phyloP scores from a whole-genome alignment of 306 rosid species.

The Rubus idaeus region DNA sequence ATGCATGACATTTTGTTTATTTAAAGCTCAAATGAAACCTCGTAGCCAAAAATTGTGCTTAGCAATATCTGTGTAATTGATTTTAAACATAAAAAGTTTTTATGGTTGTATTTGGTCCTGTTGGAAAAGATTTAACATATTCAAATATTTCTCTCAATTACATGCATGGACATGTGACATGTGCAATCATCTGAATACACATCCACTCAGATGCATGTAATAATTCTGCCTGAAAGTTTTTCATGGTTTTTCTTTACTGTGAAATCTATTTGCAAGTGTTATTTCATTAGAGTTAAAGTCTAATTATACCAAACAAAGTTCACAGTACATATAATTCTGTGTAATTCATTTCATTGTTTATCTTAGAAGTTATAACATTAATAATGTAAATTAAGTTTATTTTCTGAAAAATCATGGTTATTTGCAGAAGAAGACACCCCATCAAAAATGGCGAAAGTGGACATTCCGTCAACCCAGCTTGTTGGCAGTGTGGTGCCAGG shows the following conservation, averaged over 20 bases:
- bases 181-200: not conserved
- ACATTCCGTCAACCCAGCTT: constrained; percentile 57
- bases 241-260: not conserved
- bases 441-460: constrained; percentile 77
- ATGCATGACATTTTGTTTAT: not conserved
- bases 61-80: not conserved
- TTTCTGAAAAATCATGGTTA: constrained; percentile 22
- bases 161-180: not conserved
- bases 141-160: not conserved
- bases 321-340: not conserved
- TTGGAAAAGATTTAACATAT: not conserved
- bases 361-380: not conserved
- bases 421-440: constrained; percentile 69
- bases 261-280: not conserved
- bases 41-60: not conserved
- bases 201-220: not conserved
- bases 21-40: not conserved
- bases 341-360: not conserved
- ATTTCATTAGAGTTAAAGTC: not conserved
- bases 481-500: constrained; percentile 69
- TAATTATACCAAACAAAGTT: not conserved
- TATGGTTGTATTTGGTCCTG: not conserved
- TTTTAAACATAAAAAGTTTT: not conserved
- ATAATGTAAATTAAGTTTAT: not conserved
- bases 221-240: not conserved